These are phyloP conservation scores for Protomyces inundatus DNA, from an alignment of 1,139 yeast species.

Conservation along the genomic window DNA sequence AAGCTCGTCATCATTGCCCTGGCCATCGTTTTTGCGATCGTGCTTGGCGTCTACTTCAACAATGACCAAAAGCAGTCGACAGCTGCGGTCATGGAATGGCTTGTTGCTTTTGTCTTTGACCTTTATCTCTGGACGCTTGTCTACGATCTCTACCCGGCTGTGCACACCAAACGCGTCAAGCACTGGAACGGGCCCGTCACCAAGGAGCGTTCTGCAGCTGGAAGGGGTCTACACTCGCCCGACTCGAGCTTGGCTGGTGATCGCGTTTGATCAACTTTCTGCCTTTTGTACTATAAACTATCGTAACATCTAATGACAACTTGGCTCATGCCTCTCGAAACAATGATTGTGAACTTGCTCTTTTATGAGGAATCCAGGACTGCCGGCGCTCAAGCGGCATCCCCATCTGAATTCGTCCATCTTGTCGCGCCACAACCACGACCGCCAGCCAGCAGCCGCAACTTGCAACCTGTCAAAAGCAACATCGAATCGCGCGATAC, in stretches of 20 bases:
- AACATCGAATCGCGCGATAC: too few species aligned
- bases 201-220: neutral
- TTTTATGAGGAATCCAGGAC: too few species aligned
- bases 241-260: neutral
- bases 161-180: conserved; percentile 35
- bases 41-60: conserved; percentile 55
- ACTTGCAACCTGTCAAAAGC: too few species aligned
- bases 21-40: conserved; percentile 67
- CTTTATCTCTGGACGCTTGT: conserved; percentile 59
- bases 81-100: conserved; percentile 73
- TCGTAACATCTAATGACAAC: too few species aligned
- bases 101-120: conserved; percentile 77
- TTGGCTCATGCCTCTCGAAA: too few species aligned
- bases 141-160: conserved; percentile 66
- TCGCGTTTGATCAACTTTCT: neutral
- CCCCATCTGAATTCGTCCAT: too few species aligned
- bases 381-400: too few species aligned
- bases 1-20: conserved; percentile 61
- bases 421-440: too few species aligned
- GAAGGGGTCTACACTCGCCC: neutral
- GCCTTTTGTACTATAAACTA: too few species aligned
- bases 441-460: too few species aligned
- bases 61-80: conserved; percentile 42
- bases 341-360: too few species aligned
- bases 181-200: neutral